A percentile compares a stretch with the other conserved stretches of the same genome.
Conservation (phyloP, 345 rosid species). For the Nephelium lappaceum region DNA sequence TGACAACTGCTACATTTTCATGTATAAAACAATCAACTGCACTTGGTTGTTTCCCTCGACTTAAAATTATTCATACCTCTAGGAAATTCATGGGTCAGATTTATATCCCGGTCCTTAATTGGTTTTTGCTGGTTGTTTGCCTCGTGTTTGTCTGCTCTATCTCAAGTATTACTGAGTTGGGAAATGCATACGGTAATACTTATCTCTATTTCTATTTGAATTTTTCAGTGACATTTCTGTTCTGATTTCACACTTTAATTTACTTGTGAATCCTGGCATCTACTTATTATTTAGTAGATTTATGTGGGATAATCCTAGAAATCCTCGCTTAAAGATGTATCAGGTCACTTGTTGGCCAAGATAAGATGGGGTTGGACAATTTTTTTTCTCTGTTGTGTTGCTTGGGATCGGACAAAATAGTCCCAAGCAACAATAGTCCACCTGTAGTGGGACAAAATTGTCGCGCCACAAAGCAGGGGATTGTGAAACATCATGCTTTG, state of each 20-base stretch:
- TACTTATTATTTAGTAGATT: background rate
- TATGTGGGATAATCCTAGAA: conserved; percentile 1
- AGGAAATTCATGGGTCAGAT: conserved; percentile 99
- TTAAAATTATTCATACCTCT: conserved; percentile 95
- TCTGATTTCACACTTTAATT: background rate
- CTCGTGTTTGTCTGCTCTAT: conserved; percentile 77
- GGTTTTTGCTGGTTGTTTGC: conserved; percentile 93
- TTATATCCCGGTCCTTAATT: conserved; percentile 98
- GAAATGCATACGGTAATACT: conserved; percentile 95
- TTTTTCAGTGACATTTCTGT: background rate
- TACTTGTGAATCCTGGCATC: conserved; percentile 6
- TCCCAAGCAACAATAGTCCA: too few species aligned
- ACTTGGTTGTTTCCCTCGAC: conserved; percentile 98
- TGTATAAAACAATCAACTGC: conserved; percentile 97
- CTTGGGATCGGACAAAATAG: too few species aligned
- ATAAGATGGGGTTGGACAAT: background rate
- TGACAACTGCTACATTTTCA: conserved; percentile 99
- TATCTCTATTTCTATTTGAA: conserved; percentile 19
- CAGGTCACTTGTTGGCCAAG: background rate
- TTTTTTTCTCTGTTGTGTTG: background rate
- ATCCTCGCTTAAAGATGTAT: background rate
- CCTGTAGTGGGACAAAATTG: too few species aligned
- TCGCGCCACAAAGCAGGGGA: too few species aligned
- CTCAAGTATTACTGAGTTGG: conserved; percentile 83
- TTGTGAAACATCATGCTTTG: too few species aligned